phyloP scores from a whole-genome alignment of 306 rosid species.

The Mucuna pruriens region DNA sequence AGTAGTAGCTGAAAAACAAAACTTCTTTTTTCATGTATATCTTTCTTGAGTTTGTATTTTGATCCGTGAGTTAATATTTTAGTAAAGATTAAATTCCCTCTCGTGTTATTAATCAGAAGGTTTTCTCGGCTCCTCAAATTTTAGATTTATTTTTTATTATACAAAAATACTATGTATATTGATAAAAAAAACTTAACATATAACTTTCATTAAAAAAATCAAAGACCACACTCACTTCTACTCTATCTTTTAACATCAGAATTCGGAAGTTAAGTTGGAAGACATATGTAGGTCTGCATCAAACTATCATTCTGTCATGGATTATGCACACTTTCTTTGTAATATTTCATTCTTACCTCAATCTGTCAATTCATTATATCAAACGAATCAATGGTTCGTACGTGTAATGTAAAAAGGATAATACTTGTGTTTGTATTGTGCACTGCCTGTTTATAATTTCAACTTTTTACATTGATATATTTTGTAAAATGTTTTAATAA shows the following conservation, averaged over 20 bases:
- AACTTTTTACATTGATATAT: neutral
- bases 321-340: neutral
- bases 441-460: neutral
- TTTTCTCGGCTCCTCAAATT: neutral
- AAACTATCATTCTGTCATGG: neutral
- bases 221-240: too few relatives aligned
- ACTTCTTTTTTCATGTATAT: neutral
- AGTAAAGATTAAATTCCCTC: slow-evolving; percentile 5
- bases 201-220: too few relatives aligned
- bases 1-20: neutral
- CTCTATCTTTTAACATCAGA: neutral
- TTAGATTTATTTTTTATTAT: too few relatives aligned
- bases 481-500: neutral
- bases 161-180: too few relatives aligned
- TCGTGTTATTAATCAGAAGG: neutral
- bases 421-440: neutral
- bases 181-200: too few relatives aligned
- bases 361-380: neutral
- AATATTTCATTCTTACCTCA: neutral
- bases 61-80: slow-evolving; percentile 11
- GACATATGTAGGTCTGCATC: neutral
- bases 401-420: neutral
- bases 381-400: neutral
- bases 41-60: neutral
- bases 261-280: slow-evolving; percentile 20